These are phyloP conservation scores for Camelina sativa DNA, from an alignment of 345 rosid genomes.

Conservation along the genomic window DNA sequence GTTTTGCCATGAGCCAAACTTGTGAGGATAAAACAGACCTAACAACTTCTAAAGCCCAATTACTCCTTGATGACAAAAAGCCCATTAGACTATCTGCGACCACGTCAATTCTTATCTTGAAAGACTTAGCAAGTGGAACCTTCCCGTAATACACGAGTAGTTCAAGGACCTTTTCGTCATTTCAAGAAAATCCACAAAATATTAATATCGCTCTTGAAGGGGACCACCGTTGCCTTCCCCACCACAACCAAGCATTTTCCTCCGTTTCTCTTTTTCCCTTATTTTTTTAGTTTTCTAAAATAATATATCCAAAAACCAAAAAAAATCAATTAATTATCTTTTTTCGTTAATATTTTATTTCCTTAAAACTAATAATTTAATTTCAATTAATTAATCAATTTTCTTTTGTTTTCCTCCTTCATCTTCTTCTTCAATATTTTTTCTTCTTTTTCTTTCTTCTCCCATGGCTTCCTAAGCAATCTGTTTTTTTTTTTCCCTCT, in stretches of 20 bases:
- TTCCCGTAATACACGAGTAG: neutral
- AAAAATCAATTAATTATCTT: neutral
- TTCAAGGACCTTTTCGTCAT: neutral
- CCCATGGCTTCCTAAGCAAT: constrained; percentile 53
- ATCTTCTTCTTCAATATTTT: constrained; percentile 51
- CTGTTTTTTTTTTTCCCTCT: constrained; percentile 20
- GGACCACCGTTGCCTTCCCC: constrained; percentile 46
- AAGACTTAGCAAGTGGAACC: neutral
- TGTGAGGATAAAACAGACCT: neutral
- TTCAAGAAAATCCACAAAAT: neutral
- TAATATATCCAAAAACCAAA: constrained; percentile 2
- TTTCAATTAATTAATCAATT: constrained; percentile 19
- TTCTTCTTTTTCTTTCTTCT: constrained; percentile 38
- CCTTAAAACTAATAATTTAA: neutral
- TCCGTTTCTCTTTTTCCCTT: constrained; percentile 35
- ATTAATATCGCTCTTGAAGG: neutral
- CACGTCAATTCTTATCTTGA: neutral
- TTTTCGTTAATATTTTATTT: neutral
- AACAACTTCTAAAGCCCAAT: neutral
- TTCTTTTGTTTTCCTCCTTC: constrained; percentile 50
- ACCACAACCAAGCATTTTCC: constrained; percentile 61
- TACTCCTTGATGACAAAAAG: neutral
- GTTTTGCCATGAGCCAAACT: neutral
- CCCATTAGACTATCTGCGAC: neutral
- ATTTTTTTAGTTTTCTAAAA: neutral